A percentile compares a stretch with the other conserved stretches of the same genome.
Conservation (phyloP, 441 rosid species). For the Manihot esculenta region DNA sequence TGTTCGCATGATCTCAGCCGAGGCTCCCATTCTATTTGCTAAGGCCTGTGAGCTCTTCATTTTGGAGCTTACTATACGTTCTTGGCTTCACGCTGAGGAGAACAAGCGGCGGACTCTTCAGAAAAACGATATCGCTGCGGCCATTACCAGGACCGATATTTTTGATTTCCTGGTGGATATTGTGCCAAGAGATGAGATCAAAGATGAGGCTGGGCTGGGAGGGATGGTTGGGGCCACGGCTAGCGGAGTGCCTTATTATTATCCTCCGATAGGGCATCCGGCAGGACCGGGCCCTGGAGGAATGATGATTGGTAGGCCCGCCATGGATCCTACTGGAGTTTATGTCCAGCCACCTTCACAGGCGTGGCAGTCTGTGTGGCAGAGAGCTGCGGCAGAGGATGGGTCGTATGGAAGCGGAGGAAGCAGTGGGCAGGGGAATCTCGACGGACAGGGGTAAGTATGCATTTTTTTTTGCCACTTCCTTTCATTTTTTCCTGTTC, state of each 20-base stretch:
- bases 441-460: slow-evolving; percentile 65
- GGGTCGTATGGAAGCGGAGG: slow-evolving; percentile 74
- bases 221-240: slow-evolving; percentile 66
- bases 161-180: slow-evolving; percentile 94
- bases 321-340: slow-evolving; percentile 76
- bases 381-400: slow-evolving; percentile 60
- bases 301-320: slow-evolving; percentile 95
- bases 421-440: slow-evolving; percentile 63
- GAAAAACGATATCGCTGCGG: slow-evolving; percentile 95
- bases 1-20: slow-evolving; percentile 98
- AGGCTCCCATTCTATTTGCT: slow-evolving; percentile 89
- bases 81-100: slow-evolving; percentile 99
- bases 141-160: slow-evolving; percentile 88
- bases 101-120: slow-evolving; percentile 92
- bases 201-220: slow-evolving; percentile 60
- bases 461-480: neutral
- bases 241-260: slow-evolving; percentile 85
- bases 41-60: slow-evolving; percentile 98
- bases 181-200: slow-evolving; percentile 89
- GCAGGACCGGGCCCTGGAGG: slow-evolving; percentile 61
- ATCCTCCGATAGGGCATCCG: slow-evolving; percentile 88
- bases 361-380: slow-evolving; percentile 98
- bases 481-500: neutral
- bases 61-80: slow-evolving; percentile 90
- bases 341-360: slow-evolving; percentile 90